These are phyloP conservation scores for Lactifluus subvellereus DNA, from an alignment of 768 basidiomycete species.

Conservation along the genomic window DNA sequence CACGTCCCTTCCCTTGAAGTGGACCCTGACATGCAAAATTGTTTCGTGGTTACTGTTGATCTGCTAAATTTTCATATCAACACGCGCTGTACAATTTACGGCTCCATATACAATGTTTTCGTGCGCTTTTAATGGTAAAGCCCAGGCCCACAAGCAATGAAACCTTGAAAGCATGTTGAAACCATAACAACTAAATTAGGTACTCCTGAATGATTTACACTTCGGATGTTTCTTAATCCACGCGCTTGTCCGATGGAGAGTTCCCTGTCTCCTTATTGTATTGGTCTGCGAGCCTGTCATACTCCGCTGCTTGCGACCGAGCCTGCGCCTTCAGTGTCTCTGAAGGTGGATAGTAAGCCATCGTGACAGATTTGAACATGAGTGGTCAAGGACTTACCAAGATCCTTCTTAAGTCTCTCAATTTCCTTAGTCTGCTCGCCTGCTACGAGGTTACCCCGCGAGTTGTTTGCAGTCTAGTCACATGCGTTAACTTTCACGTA, in stretches of 20 bases:
- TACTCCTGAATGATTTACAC: neutral
- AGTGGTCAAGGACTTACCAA: constrained; percentile 31
- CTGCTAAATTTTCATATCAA: neutral
- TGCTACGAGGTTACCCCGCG: constrained; percentile 29
- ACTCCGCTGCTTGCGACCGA: constrained; percentile 68
- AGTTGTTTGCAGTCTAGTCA: constrained; percentile 32
- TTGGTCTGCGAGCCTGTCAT: constrained; percentile 74
- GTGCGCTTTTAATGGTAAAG: neutral
- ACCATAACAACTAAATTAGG: neutral
- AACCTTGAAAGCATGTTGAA: neutral
- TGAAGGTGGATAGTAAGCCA: constrained; percentile 28
- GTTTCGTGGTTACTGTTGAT: neutral
- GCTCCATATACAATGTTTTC: neutral
- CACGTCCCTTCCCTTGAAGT: neutral
- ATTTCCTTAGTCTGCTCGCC: constrained; percentile 51
- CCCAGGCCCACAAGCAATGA: neutral
- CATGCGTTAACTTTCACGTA: neutral
- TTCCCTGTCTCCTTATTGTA: constrained; percentile 66
- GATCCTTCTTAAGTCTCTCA: constrained; percentile 60
- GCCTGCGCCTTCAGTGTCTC: constrained; percentile 83
- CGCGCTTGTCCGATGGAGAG: constrained; percentile 53
- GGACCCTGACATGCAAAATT: neutral
- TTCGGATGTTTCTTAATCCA: constrained; percentile 39
- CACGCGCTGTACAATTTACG: neutral
- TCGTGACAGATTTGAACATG: neutral